Evolutionary conservation across 306 rosid genomes (phyloP).

Genomic region (Glycine latifolia): DNA sequence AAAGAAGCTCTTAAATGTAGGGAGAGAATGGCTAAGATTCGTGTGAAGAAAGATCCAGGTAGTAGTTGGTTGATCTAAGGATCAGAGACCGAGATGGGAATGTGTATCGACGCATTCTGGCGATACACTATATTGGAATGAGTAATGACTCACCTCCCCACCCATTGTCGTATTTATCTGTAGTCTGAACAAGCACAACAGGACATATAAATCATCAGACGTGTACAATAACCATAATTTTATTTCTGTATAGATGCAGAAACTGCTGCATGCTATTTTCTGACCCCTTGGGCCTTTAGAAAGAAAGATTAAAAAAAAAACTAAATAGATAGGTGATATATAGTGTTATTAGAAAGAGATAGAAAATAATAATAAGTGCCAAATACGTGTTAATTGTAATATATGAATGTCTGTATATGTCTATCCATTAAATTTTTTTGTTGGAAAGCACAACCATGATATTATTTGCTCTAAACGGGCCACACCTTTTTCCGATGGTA

Average conservation of each 20-base stretch:
- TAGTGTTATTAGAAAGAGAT: too few species aligned
- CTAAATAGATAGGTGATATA: too few species aligned
- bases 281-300: too few species aligned
- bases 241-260: not conserved
- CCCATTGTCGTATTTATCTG: not conserved
- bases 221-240: not conserved
- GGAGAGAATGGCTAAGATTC: conserved; percentile 52
- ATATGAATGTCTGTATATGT: too few species aligned
- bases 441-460: not conserved
- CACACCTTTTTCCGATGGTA: too few species aligned
- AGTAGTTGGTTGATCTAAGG: conserved; percentile 57
- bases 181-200: not conserved
- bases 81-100: conserved; percentile 19
- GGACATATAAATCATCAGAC: not conserved
- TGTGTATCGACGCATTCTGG: conserved; percentile 6
- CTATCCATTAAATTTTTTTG: not conserved
- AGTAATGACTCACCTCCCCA: not conserved
- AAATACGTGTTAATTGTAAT: too few species aligned
- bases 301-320: too few species aligned
- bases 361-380: too few species aligned
- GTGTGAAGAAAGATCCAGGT: conserved; percentile 57
- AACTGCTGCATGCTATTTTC: too few species aligned
- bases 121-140: not conserved
- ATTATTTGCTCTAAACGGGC: too few species aligned
- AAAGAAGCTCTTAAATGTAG: conserved; percentile 61